Base-by-base conservation (phyloP, 2,329 filamentous ascomycete genomes). In the Aspergillus piperis region DNA sequence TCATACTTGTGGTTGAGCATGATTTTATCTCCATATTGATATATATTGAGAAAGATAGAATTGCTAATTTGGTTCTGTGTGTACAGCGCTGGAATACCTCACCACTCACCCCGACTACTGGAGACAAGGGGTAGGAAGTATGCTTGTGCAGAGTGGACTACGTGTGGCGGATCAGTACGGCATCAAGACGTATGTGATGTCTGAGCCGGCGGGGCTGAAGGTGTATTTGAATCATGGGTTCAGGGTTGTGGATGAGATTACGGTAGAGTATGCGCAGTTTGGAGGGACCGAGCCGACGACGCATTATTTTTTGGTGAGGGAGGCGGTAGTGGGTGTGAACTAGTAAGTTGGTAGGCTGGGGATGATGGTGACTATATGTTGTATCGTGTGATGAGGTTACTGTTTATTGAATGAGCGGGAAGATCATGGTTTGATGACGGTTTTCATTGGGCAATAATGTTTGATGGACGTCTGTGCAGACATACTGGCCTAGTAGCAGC, bases 201-300 rank as follows among this genome's bases (percentile, higher is more conserved):
- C 53, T 19, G 53, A 55, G 27, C 39, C 53, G 15, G 53, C 39
- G 0, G 53, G 53, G 25, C 15, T 55, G 27, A 55, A 47, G n/a
- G 53, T 55, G 8, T 55, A 55, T n/a, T 21, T 47, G 41, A 55
- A 55, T 17, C n/a, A 47, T 47, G 53, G 53, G 39, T 55, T 55
- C 11, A 23, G 5, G 39, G 53, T 55, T 2, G 53, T 55, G n/a
- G 53, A 55, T 27, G 41, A 23, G 25, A 38, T 55, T 11, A 27
- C 10, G 13, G 42, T 44, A n/a, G 53, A 55, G 32, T 55, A 55
- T 55, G 25, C 11, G 2, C 3, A 1, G 5, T 54, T 54, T 25
- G 52, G 52, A 10, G 52, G 52, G 3, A 7, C 15, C 1, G 52
- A 41, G 23, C 11, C 13, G 8, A 38, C 23, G 52, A 21, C 27